Percentiles rank a stretch among this genome's conserved stretches.
Evolutionary conservation across 2,329 filamentous ascomycete species (phyloP).

Genomic region (Monosporascus sp.): DNA sequence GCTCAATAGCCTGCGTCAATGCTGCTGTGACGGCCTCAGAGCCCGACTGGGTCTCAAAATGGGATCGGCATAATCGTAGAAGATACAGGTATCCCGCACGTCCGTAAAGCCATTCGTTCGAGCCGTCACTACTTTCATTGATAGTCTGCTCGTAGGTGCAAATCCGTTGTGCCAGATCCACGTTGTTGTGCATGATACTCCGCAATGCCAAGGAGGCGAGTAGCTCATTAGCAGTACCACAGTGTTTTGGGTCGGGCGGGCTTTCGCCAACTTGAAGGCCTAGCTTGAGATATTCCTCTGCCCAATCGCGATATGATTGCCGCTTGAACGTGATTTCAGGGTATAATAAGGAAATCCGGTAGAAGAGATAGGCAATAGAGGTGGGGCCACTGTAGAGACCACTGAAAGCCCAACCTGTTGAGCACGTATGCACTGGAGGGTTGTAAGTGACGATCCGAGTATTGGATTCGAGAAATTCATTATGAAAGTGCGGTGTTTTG

Average conservation of each 20-base stretch:
- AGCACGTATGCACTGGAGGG: conserved; percentile 21
- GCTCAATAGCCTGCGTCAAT: conserved; percentile 47
- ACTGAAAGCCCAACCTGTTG: conserved; percentile 28
- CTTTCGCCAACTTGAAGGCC: conserved; percentile 27
- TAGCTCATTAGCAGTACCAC: conserved; percentile 45
- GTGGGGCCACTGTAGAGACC: conserved; percentile 51
- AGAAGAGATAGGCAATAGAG: conserved; percentile 51
- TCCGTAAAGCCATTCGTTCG: conserved; percentile 61
- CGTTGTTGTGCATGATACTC: conserved; percentile 36
- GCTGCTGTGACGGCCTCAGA: conserved; percentile 45
- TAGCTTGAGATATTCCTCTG: conserved; percentile 38
- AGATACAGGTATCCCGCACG: conserved; percentile 64
- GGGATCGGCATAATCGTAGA: conserved; percentile 51
- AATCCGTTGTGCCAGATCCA: conserved; percentile 31
- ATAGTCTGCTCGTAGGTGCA: conserved; percentile 37
- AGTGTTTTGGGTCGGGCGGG: conserved; percentile 35
- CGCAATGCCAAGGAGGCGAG: conserved; percentile 41
- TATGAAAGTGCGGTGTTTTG: background rate
- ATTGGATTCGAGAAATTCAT: conserved; percentile 18
- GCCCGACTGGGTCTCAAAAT: conserved; percentile 20
- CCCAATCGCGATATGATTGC: conserved; percentile 39
- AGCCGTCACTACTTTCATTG: conserved; percentile 38
- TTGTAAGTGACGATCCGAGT: conserved; percentile 14
- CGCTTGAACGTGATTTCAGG: conserved; percentile 38
- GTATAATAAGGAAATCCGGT: conserved; percentile 37